Percentiles rank a stretch among this genome's conserved stretches.
Evolutionary conservation across 2,329 filamentous ascomycete genomes (phyloP).

Genomic region (Chaetomiaceae sp.): DNA sequence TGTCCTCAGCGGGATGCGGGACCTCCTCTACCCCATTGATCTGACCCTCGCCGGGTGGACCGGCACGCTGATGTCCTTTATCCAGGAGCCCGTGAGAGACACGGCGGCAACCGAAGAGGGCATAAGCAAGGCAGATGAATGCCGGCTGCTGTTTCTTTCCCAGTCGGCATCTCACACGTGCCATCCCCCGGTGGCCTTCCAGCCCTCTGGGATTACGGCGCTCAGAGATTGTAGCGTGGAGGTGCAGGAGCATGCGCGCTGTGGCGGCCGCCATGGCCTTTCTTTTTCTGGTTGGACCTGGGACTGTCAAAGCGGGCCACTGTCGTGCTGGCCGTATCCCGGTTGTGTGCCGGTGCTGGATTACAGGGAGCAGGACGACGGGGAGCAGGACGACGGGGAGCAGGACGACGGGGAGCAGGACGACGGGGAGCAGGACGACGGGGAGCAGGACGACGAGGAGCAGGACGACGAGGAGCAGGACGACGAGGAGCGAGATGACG

Average conservation of each 20-base stretch:
- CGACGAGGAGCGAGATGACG: no score
- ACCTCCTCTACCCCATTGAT: conserved; percentile 4
- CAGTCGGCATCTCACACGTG: neutral
- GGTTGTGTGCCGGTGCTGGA: no score
- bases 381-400: no score
- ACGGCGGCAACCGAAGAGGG: neutral
- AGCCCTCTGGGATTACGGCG: neutral
- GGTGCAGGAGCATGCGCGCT: neutral
- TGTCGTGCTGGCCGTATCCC: no score
- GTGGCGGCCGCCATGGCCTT: neutral
- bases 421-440: no score
- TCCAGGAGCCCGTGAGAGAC: neutral
- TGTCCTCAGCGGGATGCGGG: conserved; percentile 4
- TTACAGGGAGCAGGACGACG: no score
- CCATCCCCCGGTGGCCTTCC: neutral
- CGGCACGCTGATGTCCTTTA: conserved; percentile 3
- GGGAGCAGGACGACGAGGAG: no score
- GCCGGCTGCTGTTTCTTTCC: neutral
- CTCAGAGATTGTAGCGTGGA: neutral
- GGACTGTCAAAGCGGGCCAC: neutral
- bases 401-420: no score
- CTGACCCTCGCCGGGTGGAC: conserved; percentile 6
- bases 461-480: no score
- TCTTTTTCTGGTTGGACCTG: neutral
- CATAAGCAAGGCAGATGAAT: neutral